These are phyloP conservation scores for Pseudevernia furfuracea DNA, from an alignment of 495 filamentous ascomycete species.

Conservation along the genomic window DNA sequence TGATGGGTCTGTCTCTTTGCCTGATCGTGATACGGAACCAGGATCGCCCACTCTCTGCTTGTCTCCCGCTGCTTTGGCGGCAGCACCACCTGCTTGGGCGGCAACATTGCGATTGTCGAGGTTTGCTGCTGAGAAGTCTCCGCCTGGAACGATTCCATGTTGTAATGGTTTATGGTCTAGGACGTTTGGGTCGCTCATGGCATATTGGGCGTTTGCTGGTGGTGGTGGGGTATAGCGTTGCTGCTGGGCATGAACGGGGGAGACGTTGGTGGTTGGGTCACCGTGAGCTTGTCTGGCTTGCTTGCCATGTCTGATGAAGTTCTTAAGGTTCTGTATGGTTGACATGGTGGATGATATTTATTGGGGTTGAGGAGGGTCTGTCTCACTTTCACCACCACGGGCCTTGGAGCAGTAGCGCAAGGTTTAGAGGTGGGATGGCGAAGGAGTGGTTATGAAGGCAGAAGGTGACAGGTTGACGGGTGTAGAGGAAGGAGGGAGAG, in stretches of 20 bases:
- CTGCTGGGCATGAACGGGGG: constrained; percentile 58
- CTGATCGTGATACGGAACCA: constrained; percentile 31
- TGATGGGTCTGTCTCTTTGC: constrained; percentile 53
- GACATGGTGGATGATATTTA: constrained; percentile 46
- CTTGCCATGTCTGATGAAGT: constrained; percentile 98
- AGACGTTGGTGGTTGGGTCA: constrained; percentile 61
- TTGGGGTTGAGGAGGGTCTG: not conserved
- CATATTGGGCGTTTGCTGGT: constrained; percentile 41
- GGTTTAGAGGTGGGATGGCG: not conserved
- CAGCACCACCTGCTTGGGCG: constrained; percentile 54
- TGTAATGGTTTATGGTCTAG: constrained; percentile 37
- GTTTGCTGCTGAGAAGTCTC: constrained; percentile 49
- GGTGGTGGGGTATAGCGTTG: constrained; percentile 45
- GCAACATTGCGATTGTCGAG: constrained; percentile 54
- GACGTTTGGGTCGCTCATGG: constrained; percentile 43
- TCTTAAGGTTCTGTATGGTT: constrained; percentile 87
- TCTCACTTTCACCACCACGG: not conserved
- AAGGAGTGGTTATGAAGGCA: not conserved
- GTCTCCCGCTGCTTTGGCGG: constrained; percentile 46
- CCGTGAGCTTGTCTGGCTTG: constrained; percentile 66
- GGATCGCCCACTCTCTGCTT: constrained; percentile 39
- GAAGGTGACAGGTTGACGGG: not conserved
- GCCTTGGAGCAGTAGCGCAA: not conserved
- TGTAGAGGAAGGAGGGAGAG: not conserved
- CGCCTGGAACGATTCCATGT: constrained; percentile 26